phyloP scores from a whole-genome alignment of 2,329 filamentous ascomycete species.

The Aspergillus bombycis region DNA sequence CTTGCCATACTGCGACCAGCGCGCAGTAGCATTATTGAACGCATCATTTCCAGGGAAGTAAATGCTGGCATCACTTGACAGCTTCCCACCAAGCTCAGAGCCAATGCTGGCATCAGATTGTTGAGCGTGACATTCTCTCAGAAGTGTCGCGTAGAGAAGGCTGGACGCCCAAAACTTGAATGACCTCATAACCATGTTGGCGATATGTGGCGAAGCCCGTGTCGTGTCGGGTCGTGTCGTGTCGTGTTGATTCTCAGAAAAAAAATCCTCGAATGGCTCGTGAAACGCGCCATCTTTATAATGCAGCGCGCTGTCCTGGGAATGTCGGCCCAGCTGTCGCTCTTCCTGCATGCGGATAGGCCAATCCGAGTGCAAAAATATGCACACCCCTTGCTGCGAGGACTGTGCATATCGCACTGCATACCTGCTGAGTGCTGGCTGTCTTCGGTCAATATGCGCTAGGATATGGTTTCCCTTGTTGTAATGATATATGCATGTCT shows the following conservation, averaged over 20 bases:
- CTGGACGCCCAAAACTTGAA: not conserved
- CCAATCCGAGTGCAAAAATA: not conserved
- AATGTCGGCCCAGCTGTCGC: not conserved
- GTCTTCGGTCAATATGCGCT: not conserved
- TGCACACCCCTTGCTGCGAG: not conserved
- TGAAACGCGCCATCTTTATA: not conserved
- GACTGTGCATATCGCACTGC: not conserved
- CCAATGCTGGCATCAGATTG: not conserved
- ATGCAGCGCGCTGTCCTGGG: not conserved
- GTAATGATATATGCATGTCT: not conserved
- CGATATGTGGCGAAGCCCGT: not conserved
- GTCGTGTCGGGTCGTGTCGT: not conserved
- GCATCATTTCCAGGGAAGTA: slow-evolving; percentile 7
- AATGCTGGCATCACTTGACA: slow-evolving; percentile 13
- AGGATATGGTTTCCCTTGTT: not conserved
- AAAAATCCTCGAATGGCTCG: not conserved
- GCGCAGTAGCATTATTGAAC: slow-evolving; percentile 11
- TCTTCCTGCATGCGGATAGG: not conserved
- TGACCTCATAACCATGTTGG: not conserved
- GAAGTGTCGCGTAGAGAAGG: not conserved
- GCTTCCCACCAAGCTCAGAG: not conserved
- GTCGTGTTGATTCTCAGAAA: not conserved
- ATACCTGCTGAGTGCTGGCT: not conserved
- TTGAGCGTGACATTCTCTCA: not conserved
- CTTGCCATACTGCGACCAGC: slow-evolving; percentile 16